These are phyloP conservation scores for Fusarium incarnatum DNA, from an alignment of 2,329 filamentous ascomycete genomes.

Conservation along the genomic window DNA sequence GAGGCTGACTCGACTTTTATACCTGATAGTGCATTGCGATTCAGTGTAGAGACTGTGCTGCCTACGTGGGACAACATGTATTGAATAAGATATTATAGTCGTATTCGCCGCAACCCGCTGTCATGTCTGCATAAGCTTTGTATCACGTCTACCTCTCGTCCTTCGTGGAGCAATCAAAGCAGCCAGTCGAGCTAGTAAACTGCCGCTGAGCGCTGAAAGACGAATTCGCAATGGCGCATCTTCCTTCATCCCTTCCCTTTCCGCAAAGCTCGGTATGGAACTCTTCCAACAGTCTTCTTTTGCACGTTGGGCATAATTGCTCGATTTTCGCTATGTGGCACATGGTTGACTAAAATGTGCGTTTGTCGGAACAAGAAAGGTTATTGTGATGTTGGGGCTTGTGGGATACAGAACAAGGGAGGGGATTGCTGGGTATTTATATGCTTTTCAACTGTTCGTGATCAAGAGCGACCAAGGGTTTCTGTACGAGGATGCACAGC, in stretches of 20 bases:
- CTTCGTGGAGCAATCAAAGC: not conserved
- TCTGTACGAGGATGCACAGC: no score
- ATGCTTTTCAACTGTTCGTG: no score
- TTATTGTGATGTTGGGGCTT: no score
- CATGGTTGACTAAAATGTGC: accelerated
- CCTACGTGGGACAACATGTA: not conserved
- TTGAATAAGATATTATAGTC: not conserved
- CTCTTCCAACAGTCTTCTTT: not conserved
- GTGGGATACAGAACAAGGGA: no score
- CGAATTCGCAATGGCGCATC: not conserved
- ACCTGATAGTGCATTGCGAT: not conserved
- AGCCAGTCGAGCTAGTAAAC: not conserved
- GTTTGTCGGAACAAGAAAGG: not conserved
- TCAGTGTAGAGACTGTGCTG: not conserved
- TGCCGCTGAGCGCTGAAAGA: not conserved
- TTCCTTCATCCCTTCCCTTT: not conserved
- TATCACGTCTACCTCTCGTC: not conserved
- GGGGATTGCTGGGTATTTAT: no score
- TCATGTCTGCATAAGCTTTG: not conserved
- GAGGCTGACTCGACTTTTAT: not conserved
- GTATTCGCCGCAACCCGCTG: not conserved
- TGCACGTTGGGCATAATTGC: not conserved
- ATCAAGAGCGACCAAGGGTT: no score
- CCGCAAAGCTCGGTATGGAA: not conserved
- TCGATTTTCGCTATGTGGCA: not conserved